Conservation (phyloP, 148 eudicot genomes). For the Limonium bicolor region DNA sequence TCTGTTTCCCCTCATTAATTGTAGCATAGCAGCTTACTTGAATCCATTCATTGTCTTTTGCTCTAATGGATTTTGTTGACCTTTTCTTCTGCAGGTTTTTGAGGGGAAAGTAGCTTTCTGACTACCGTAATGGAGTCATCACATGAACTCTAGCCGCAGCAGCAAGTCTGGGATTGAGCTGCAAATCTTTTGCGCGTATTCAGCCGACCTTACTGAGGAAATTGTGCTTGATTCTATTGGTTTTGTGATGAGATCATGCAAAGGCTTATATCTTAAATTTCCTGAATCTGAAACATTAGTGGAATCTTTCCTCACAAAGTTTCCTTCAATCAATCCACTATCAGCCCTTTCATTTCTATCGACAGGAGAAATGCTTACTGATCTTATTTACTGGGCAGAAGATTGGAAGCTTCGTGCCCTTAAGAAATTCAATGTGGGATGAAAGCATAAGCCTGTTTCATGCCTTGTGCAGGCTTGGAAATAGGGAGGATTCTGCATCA, state of each 20-base stretch:
- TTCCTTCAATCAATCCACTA: conserved; percentile 87
- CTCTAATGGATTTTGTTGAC: neutral
- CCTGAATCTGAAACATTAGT: conserved; percentile 77
- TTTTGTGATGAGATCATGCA: conserved; percentile 20
- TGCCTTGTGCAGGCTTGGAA: conserved; percentile 58
- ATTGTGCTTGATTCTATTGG: conserved; percentile 54
- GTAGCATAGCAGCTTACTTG: too few relatives aligned
- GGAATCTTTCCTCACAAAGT: conserved; percentile 72
- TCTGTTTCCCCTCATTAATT: too few relatives aligned
- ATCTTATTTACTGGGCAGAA: conserved; percentile 50
- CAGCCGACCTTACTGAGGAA: conserved; percentile 72
- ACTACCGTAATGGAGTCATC: conserved; percentile 71
- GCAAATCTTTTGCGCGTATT: conserved; percentile 68
- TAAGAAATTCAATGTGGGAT: conserved; percentile 40
- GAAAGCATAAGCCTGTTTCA: conserved; percentile 58
- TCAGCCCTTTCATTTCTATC: conserved; percentile 88
- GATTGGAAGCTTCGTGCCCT: conserved; percentile 36
- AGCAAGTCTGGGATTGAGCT: conserved; percentile 65
- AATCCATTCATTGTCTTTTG: neutral
- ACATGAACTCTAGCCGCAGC: conserved; percentile 92
- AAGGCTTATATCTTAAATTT: conserved; percentile 45
- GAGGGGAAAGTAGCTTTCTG: conserved; percentile 78
- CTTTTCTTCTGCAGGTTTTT: conserved; percentile 41
- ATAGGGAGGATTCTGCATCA: conserved; percentile 75
- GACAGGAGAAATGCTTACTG: conserved; percentile 35